Conservation (phyloP, 805 yeast species). For the Suhomyces prunicola region DNA sequence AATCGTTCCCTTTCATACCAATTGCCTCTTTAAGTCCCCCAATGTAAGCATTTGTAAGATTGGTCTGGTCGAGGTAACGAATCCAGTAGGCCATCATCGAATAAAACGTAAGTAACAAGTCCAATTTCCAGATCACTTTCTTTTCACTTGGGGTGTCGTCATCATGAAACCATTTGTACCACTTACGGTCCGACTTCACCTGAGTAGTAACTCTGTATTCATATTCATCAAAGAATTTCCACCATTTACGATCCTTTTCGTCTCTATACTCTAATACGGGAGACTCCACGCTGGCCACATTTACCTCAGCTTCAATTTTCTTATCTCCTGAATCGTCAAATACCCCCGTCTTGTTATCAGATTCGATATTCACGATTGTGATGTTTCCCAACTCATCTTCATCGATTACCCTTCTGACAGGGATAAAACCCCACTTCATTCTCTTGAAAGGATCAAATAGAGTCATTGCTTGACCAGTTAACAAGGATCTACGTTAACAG, state of each 20-base stretch:
- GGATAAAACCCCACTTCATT: slow-evolving; percentile 35
- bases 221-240: slow-evolving; percentile 40
- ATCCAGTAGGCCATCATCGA: slow-evolving; percentile 24
- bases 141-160: slow-evolving; percentile 24
- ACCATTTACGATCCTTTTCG: slow-evolving; percentile 51
- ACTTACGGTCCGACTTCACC: slow-evolving; percentile 9
- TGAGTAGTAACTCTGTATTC: slow-evolving; percentile 22
- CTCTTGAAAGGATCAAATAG: slow-evolving; percentile 3
- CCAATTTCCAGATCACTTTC: slow-evolving; percentile 21
- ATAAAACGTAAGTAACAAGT: slow-evolving; percentile 23
- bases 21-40: slow-evolving; percentile 17
- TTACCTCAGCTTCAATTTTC: not conserved
- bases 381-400: slow-evolving; percentile 18
- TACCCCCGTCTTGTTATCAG: not conserved
- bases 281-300: not conserved
- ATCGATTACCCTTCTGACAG: slow-evolving; percentile 32
- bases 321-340: not conserved
- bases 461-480: not conserved
- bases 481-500: not conserved
- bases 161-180: slow-evolving; percentile 29
- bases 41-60: slow-evolving; percentile 22
- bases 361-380: not conserved
- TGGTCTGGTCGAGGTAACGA: slow-evolving; percentile 22
- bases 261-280: slow-evolving; percentile 42
- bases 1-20: slow-evolving; percentile 20